These are phyloP conservation scores for Hydrangea macrophylla DNA, from an alignment of 148 eudicot species.

Conservation along the genomic window DNA sequence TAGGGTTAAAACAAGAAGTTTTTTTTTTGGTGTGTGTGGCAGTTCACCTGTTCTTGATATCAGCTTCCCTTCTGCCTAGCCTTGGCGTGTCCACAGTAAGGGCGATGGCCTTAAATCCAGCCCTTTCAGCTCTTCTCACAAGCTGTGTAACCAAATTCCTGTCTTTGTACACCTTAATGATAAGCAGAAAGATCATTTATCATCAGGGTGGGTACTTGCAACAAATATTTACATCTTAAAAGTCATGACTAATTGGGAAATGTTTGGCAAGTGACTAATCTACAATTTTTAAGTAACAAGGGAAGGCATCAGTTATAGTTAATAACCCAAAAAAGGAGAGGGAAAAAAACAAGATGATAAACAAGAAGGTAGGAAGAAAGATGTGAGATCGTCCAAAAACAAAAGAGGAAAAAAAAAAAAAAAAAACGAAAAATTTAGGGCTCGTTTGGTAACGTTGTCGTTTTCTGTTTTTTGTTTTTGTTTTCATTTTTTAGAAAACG, in stretches of 20 bases:
- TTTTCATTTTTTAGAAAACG: no score
- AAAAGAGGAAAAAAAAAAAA: no score
- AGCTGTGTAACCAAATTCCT: slow-evolving; percentile 67
- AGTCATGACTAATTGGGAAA: not conserved
- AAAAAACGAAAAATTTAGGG: no score
- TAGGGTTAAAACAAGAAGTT: not conserved
- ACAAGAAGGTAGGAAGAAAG: no score
- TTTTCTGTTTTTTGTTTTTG: no score
- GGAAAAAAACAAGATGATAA: no score
- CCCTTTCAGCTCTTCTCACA: slow-evolving; percentile 83
- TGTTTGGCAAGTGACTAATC: not conserved
- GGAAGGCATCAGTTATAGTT: not conserved
- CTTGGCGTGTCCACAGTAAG: slow-evolving; percentile 92
- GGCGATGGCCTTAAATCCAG: slow-evolving; percentile 91
- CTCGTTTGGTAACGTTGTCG: no score
- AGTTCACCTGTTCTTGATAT: slow-evolving; percentile 85
- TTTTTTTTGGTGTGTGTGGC: not conserved
- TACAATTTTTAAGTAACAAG: not conserved
- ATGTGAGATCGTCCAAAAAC: no score
- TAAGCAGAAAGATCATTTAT: not conserved
- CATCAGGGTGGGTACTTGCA: not conserved
- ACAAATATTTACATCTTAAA: no score
- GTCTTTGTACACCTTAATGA: slow-evolving; percentile 57
- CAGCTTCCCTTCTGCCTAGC: slow-evolving; percentile 91
- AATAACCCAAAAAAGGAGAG: not conserved